phyloP scores from a whole-genome alignment of 345 rosid genomes.

The Hibiscus tridactylites region DNA sequence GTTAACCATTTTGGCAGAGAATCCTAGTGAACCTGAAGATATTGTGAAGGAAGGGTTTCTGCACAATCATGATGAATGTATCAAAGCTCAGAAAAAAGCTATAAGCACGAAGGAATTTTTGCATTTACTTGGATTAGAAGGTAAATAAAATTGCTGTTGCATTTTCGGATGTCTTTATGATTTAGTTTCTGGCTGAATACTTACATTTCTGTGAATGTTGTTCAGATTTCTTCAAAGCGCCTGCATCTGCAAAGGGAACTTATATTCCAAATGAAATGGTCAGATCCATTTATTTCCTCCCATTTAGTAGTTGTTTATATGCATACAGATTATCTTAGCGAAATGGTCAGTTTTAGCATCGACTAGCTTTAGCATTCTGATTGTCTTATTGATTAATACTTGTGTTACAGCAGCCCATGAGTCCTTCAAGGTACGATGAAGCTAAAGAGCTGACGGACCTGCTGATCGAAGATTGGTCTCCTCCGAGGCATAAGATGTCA shows the following conservation, averaged over 20 bases:
- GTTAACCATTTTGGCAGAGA: not conserved
- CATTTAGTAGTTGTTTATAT: not conserved
- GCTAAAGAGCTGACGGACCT: not conserved
- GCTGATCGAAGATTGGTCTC: not conserved
- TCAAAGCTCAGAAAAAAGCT: not conserved
- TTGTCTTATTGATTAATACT: not conserved
- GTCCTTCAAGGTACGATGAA: conserved; percentile 2
- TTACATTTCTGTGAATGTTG: not conserved
- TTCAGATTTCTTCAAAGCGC: conserved; percentile 6
- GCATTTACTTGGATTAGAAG: conserved; percentile 32
- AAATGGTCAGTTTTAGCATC: not conserved
- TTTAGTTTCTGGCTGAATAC: not conserved
- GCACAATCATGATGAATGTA: not conserved
- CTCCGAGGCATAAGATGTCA: not conserved
- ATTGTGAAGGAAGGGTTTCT: not conserved
- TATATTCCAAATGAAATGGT: not conserved
- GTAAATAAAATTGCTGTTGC: conserved; percentile 6
- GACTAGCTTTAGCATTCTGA: not conserved
- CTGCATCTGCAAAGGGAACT: not conserved
- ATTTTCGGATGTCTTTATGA: not conserved
- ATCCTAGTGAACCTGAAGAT: not conserved
- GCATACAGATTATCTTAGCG: not conserved
- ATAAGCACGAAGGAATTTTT: conserved; percentile 16
- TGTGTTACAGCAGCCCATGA: conserved; percentile 1
- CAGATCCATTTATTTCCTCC: not conserved